Conservation (phyloP, 805 yeast genomes). For the Spathaspora passalidarum region DNA sequence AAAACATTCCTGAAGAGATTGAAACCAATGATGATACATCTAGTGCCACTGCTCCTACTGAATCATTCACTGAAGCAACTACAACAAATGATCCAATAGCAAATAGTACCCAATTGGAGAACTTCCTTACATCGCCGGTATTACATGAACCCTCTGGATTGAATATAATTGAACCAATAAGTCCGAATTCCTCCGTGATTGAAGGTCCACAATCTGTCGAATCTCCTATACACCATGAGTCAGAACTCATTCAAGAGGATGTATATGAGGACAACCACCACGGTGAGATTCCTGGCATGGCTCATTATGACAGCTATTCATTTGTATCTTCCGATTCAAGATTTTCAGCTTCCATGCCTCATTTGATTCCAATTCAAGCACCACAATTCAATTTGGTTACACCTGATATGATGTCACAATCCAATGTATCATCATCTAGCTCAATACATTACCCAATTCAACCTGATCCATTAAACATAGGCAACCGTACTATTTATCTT, state of each 20-base stretch:
- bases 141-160: neutral
- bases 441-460: slow-evolving; percentile 12
- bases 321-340: slow-evolving; percentile 3
- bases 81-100: neutral
- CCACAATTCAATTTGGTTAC: slow-evolving; percentile 1
- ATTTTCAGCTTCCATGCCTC: neutral
- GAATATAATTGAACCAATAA: slow-evolving; percentile 8
- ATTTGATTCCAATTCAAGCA: neutral
- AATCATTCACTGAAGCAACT: neutral
- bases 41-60: neutral
- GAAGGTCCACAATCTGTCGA: slow-evolving; percentile 2
- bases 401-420: neutral
- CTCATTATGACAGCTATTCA: slow-evolving; percentile 1
- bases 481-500: slow-evolving; percentile 66
- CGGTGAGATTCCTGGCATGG: neutral
- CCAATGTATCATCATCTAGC: slow-evolving; percentile 5
- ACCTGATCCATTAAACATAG: slow-evolving; percentile 32
- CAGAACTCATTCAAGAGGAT: slow-evolving; percentile 2
- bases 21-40: slow-evolving; percentile 1
- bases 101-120: slow-evolving; percentile 5
- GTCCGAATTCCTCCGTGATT: slow-evolving; percentile 8
- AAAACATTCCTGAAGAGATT: slow-evolving; percentile 4
- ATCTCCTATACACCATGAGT: neutral
- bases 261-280: neutral
- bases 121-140: slow-evolving; percentile 4